Conservation (phyloP, 805 yeast genomes). For the Brettanomyces bruxellensis region DNA sequence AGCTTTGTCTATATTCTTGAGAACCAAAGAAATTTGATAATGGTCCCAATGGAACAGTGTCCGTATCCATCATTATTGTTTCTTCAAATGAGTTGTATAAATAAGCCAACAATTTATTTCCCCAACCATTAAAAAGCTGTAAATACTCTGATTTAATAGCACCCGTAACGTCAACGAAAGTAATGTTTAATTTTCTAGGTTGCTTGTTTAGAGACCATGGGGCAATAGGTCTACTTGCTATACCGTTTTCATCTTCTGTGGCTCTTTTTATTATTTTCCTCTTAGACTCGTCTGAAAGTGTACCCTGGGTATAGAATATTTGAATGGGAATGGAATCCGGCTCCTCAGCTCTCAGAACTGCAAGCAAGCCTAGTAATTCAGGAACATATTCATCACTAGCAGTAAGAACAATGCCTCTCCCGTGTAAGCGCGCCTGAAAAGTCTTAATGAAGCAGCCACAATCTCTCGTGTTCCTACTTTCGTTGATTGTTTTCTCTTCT, state of each 20-base stretch:
- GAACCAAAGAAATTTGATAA: slow-evolving; percentile 29
- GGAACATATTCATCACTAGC: slow-evolving; percentile 35
- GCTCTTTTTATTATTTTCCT: slow-evolving; percentile 27
- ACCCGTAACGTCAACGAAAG: slow-evolving; percentile 26
- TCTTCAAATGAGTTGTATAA: slow-evolving; percentile 52
- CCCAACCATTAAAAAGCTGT: slow-evolving; percentile 19
- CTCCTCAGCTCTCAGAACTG: slow-evolving; percentile 40
- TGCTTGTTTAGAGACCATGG: slow-evolving; percentile 2
- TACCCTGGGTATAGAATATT: slow-evolving; percentile 29
- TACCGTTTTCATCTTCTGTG: slow-evolving; percentile 19
- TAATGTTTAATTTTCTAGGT: slow-evolving; percentile 18
- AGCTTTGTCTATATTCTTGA: slow-evolving; percentile 26
- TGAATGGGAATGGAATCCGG: slow-evolving; percentile 39
- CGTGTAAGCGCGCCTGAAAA: slow-evolving; percentile 24
- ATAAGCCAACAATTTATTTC: slow-evolving; percentile 45
- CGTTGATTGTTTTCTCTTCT: neutral
- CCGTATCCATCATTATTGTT: slow-evolving; percentile 46
- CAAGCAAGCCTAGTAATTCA: slow-evolving; percentile 39
- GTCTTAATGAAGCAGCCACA: slow-evolving; percentile 21
- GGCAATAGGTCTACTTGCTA: slow-evolving; percentile 13
- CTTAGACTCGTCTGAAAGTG: slow-evolving; percentile 26
- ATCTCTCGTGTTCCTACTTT: neutral
- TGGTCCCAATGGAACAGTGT: slow-evolving; percentile 32
- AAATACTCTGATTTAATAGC: slow-evolving; percentile 17
- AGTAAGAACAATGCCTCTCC: slow-evolving; percentile 48